Evolutionary conservation across 2,329 filamentous ascomycete species (phyloP).

Genomic region (Amphichorda felina): DNA sequence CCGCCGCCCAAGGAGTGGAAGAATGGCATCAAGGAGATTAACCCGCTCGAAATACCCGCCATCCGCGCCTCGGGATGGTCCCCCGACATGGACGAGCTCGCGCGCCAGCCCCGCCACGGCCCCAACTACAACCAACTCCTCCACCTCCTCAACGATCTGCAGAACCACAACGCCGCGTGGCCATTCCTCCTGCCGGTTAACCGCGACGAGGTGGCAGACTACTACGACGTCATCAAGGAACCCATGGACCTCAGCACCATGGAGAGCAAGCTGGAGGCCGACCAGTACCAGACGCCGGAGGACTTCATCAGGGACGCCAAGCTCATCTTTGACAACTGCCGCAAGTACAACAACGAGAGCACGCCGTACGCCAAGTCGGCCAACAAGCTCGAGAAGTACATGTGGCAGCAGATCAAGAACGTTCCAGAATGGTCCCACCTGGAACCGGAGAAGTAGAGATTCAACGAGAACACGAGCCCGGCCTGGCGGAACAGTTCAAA

Average conservation of each 20-base stretch:
- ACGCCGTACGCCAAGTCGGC: slow-evolving; percentile 94
- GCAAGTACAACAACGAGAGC: slow-evolving; percentile 90
- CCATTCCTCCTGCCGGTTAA: slow-evolving; percentile 92
- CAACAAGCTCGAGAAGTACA: slow-evolving; percentile 84
- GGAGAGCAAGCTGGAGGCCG: slow-evolving; percentile 89
- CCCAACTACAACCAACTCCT: slow-evolving; percentile 93
- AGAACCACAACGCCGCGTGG: slow-evolving; percentile 89
- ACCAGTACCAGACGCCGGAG: slow-evolving; percentile 82
- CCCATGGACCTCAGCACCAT: slow-evolving; percentile 96
- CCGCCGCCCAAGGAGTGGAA: slow-evolving; percentile 78
- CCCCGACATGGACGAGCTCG: slow-evolving; percentile 93
- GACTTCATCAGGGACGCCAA: slow-evolving; percentile 85
- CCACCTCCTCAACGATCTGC: slow-evolving; percentile 85
- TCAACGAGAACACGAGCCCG: too few relatives aligned
- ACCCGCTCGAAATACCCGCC: slow-evolving; percentile 75
- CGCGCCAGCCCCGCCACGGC: slow-evolving; percentile 86
- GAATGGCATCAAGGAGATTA: slow-evolving; percentile 60
- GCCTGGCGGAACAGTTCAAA: too few relatives aligned
- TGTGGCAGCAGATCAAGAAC: slow-evolving; percentile 87
- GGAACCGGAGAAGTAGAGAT: slow-evolving; percentile 31
- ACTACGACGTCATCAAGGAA: slow-evolving; percentile 96
- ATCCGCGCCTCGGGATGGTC: slow-evolving; percentile 93
- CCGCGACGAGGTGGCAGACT: slow-evolving; percentile 92
- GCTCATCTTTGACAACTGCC: slow-evolving; percentile 88
- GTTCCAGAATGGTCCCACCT: slow-evolving; percentile 83